A percentile compares a stretch with the other conserved stretches of the same genome.
Evolutionary conservation across 2,329 filamentous ascomycete species (phyloP).

Genomic region (Microcyclospora tardicrescens): DNA sequence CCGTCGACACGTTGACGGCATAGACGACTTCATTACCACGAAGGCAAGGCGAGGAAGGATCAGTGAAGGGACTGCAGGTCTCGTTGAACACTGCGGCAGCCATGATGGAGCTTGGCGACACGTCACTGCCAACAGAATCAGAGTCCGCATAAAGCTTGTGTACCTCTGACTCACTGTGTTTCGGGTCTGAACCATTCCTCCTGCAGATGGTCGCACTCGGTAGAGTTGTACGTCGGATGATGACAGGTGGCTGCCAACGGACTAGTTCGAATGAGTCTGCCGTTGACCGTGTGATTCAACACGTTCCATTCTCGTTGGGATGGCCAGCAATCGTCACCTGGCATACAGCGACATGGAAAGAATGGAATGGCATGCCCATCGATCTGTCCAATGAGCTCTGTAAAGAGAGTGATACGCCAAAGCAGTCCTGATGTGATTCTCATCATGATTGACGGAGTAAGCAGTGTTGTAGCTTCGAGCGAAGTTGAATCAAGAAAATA

Average conservation of each 20-base stretch:
- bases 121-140: slow-evolving; percentile 9
- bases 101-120: slow-evolving; percentile 27
- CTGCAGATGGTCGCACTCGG: slow-evolving; percentile 29
- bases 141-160: not conserved
- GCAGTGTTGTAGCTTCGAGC: too few species aligned
- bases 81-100: slow-evolving; percentile 26
- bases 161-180: slow-evolving; percentile 28
- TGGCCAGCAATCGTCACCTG: slow-evolving; percentile 45
- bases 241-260: slow-evolving; percentile 45
- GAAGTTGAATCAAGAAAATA: too few species aligned
- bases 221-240: slow-evolving; percentile 32
- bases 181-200: slow-evolving; percentile 33
- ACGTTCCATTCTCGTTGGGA: slow-evolving; percentile 31
- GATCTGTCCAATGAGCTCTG: too few species aligned
- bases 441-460: too few species aligned
- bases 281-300: slow-evolving; percentile 41
- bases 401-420: too few species aligned
- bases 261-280: slow-evolving; percentile 38
- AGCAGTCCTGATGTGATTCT: too few species aligned
- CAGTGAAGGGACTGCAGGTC: slow-evolving; percentile 31
- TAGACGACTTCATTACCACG: slow-evolving; percentile 32
- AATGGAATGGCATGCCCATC: too few species aligned
- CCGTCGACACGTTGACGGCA: slow-evolving; percentile 18
- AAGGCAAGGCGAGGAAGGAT: slow-evolving; percentile 23
- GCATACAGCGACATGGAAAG: slow-evolving; percentile 34